Conservation (phyloP, 176 grass and related monocot genomes). For the Carex myosuroides region DNA sequence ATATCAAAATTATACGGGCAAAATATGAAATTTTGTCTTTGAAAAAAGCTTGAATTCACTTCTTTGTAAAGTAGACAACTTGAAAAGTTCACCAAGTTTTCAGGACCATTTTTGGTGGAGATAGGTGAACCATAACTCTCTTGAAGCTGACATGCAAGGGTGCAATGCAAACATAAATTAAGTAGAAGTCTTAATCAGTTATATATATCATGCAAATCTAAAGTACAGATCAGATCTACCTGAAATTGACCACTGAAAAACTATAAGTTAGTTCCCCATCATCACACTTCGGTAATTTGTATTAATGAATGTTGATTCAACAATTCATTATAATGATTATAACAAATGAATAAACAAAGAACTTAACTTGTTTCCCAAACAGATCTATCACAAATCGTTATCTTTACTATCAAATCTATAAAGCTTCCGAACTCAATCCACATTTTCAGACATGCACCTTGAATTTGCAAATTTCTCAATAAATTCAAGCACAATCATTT, state of each 20-base stretch:
- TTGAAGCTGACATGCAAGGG: constrained; percentile 8
- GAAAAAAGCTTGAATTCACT: neutral
- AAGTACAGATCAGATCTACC: neutral
- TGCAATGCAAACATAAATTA: neutral
- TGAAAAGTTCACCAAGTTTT: neutral
- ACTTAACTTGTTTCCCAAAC: neutral
- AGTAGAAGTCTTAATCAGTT: neutral
- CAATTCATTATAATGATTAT: neutral
- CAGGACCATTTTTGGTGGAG: neutral
- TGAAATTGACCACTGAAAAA: neutral
- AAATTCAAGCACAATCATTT: neutral
- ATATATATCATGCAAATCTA: neutral
- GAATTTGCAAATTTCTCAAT: neutral
- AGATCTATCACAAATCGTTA: neutral
- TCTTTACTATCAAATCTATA: neutral
- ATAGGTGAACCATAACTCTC: neutral
- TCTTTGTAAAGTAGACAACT: neutral
- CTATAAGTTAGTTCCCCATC: neutral
- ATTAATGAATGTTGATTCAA: neutral
- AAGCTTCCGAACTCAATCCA: neutral
- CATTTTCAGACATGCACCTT: neutral
- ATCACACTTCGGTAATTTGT: neutral
- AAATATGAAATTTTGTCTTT: neutral
- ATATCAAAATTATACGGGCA: neutral
- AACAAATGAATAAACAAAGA: neutral